Evolutionary conservation across 352 stramenopile species (phyloP).

Genomic region (Pythium brassicae): DNA sequence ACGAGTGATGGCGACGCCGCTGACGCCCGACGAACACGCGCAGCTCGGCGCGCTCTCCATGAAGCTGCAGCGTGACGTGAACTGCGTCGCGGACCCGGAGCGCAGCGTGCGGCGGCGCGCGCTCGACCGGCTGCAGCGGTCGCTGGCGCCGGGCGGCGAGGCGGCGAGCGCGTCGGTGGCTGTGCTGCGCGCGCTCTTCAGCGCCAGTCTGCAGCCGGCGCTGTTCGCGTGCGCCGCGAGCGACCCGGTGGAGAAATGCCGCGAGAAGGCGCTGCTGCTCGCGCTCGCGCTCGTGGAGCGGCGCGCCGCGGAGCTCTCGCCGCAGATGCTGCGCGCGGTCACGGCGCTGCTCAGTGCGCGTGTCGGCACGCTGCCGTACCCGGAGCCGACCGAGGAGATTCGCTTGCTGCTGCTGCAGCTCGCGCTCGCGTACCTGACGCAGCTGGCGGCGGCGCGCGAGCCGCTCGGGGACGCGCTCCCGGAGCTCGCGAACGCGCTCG

Average conservation of each 20-base stretch:
- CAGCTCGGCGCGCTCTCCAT: conserved; percentile 60
- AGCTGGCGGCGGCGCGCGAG: conserved; percentile 20
- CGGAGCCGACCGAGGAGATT: conserved; percentile 81
- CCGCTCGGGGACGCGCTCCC: conserved; percentile 56
- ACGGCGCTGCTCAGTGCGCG: conserved; percentile 41
- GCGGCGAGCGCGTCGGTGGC: conserved; percentile 22
- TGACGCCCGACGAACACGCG: conserved; percentile 45
- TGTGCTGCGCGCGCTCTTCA: conserved; percentile 43
- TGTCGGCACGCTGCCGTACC: conserved; percentile 74
- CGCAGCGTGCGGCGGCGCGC: conserved; percentile 66
- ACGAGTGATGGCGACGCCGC: conserved; percentile 15
- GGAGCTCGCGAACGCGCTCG: conserved; percentile 64
- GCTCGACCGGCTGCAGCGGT: conserved; percentile 63
- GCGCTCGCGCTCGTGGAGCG: conserved; percentile 54
- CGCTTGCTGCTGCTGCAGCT: conserved; percentile 68
- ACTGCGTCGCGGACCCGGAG: conserved; percentile 70
- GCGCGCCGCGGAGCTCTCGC: conserved; percentile 36
- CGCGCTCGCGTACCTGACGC: conserved; percentile 43
- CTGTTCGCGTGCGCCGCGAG: conserved; percentile 42
- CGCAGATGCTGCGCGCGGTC: conserved; percentile 38
- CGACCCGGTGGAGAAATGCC: conserved; percentile 74
- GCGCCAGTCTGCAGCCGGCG: conserved; percentile 35
- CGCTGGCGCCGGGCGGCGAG: conserved; percentile 42
- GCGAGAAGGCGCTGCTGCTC: conserved; percentile 59
- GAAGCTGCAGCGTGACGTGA: conserved; percentile 82